These are phyloP conservation scores for Cucumis melo DNA, from an alignment of 306 rosid genomes.

Conservation along the genomic window DNA sequence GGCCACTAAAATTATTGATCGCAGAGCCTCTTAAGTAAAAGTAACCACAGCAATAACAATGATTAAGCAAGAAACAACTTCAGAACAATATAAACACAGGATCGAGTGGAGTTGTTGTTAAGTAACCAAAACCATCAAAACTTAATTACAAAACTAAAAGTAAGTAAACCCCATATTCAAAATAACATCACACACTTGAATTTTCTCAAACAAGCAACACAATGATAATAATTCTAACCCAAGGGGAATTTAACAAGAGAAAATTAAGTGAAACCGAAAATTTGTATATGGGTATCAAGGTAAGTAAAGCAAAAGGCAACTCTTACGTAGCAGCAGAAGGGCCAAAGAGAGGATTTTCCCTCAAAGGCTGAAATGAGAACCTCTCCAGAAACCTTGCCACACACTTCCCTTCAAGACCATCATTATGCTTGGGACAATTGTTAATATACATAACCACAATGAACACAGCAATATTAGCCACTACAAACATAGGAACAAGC, in stretches of 20 bases:
- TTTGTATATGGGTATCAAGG: neutral
- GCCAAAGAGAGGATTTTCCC: conserved; percentile 70
- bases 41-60: neutral
- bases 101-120: neutral
- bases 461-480: conserved; percentile 45
- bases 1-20: neutral
- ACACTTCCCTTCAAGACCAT: conserved; percentile 27
- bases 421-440: conserved; percentile 46
- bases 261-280: neutral
- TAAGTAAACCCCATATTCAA: neutral
- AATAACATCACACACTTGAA: neutral
- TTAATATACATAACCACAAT: conserved; percentile 53
- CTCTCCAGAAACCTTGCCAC: conserved; percentile 44
- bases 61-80: neutral
- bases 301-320: neutral
- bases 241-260: neutral
- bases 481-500: conserved; percentile 66
- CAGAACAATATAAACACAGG: neutral
- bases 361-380: conserved; percentile 61
- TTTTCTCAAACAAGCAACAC: neutral
- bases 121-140: neutral
- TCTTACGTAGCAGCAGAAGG: conserved; percentile 70
- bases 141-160: neutral
- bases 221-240: neutral
- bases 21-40: neutral